Base-by-base conservation (phyloP, 2,329 filamentous ascomycete species). In the Alternaria sp. region DNA sequence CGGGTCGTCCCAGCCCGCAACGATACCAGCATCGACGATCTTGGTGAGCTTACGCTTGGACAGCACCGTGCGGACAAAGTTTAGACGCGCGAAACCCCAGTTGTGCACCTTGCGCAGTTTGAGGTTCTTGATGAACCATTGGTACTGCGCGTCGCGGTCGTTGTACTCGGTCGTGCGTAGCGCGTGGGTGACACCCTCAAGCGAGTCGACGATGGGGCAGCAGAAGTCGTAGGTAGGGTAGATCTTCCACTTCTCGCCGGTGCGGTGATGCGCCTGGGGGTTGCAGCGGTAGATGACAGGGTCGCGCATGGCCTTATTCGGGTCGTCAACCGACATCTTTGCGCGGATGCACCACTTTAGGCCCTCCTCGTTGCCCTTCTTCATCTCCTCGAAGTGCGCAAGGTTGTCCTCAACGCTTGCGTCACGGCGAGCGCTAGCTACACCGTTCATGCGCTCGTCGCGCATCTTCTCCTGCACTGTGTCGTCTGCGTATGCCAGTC, bases 281-380 rank as follows among this genome's bases (percentile, higher is more conserved):
- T 97, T 97, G 87, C 94, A 97, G 70, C 96, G 90, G 86, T 97
- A 98, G 80, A 99, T 96, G 81, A 98, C 94, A 12, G 96, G 96
- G 80, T 99, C 96, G 69, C 96, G 88, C 88, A 98, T 90, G 57
- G 96, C 93, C 82, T 97, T 97, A 85, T 99, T 98, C 69, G 92
- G 92, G 82, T 96, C 92, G 80, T 97, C 92, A 71, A 92, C 88
- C 2, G 93, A 95, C 72, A 98, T 92, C 86, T 96, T 97, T 62
- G 96, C 96, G 64, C 96, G 92, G 70, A 99, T 96, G 82, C 93
- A 97, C 89, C 95, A 94, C 76, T 87, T 89, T 53, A 89, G 82
- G 63, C 96, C 96, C 79, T 94, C 90, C 53, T 91, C 87, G 3
- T 89, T 91, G 47, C 91, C 94, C 60, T 87, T 87, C 85, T 94